phyloP scores from a whole-genome alignment of 2,329 filamentous ascomycete species.

The Gaeumannomyces sp. region DNA sequence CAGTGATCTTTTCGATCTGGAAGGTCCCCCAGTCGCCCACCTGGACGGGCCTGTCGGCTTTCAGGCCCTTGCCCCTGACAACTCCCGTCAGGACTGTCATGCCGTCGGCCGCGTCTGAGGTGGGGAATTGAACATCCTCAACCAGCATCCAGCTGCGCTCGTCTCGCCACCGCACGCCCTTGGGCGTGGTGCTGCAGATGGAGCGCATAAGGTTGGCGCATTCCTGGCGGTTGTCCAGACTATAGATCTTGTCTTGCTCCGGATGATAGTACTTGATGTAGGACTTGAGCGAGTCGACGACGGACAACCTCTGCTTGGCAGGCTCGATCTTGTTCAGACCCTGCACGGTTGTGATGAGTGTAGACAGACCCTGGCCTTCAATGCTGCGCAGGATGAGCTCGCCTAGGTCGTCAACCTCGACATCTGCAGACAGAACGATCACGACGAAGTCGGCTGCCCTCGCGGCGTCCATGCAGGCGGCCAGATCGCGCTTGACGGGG shows the following conservation, averaged over 20 bases:
- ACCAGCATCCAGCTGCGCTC: conserved; percentile 93
- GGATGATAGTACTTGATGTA: conserved; percentile 95
- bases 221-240: conserved; percentile 81
- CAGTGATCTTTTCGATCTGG: conserved; percentile 82
- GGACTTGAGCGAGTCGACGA: conserved; percentile 78
- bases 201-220: conserved; percentile 86
- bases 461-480: conserved; percentile 76
- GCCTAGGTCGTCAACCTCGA: conserved; percentile 78
- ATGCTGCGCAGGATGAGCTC: conserved; percentile 81
- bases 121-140: conserved; percentile 71
- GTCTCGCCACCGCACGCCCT: conserved; percentile 92
- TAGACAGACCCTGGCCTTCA: conserved; percentile 91
- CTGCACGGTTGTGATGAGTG: conserved; percentile 79
- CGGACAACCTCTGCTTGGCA: conserved; percentile 68
- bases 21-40: conserved; percentile 92
- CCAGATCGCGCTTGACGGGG: conserved; percentile 64
- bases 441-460: conserved; percentile 87
- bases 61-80: conserved; percentile 77
- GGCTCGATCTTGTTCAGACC: conserved; percentile 72
- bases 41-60: conserved; percentile 84
- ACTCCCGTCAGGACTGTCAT: conserved; percentile 75
- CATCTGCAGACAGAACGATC: conserved; percentile 72
- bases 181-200: conserved; percentile 85
- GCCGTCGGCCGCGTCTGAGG: conserved; percentile 42
- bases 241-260: conserved; percentile 84